phyloP scores from a whole-genome alignment of 2,329 filamentous ascomycete genomes.

The Phialophora verrucosa region DNA sequence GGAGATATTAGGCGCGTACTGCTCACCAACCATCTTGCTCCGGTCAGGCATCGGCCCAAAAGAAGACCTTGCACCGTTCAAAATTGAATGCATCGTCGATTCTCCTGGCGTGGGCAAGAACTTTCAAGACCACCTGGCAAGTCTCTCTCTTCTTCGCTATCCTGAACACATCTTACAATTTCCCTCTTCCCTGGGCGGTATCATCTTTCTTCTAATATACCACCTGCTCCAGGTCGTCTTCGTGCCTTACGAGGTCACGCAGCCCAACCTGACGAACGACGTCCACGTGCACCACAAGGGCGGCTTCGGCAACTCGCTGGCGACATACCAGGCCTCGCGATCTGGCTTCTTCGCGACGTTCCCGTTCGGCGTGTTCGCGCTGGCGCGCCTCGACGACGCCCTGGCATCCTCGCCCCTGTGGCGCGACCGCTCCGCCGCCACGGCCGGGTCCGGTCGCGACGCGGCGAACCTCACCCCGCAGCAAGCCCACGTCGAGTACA shows the following conservation, averaged over 20 bases:
- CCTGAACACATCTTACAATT: background rate
- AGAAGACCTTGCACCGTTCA: conserved; percentile 49
- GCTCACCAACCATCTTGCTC: conserved; percentile 59
- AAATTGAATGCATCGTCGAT: conserved; percentile 52
- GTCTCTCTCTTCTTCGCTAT: background rate
- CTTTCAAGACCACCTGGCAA: conserved; percentile 54
- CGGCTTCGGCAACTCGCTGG: conserved; percentile 56
- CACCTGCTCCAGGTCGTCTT: conserved; percentile 60
- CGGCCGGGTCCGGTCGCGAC: conserved; percentile 46
- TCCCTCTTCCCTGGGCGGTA: conserved; percentile 41
- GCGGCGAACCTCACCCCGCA: conserved; percentile 63
- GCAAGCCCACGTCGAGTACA: conserved; percentile 68
- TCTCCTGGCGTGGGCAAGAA: conserved; percentile 60
- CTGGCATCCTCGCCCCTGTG: conserved; percentile 43
- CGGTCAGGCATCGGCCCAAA: conserved; percentile 59
- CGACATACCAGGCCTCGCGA: conserved; percentile 63
- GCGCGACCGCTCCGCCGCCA: background rate
- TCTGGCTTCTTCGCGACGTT: conserved; percentile 64
- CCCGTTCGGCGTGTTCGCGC: conserved; percentile 67
- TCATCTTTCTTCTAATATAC: conserved; percentile 54
- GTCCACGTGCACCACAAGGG: conserved; percentile 60
- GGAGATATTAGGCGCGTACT: conserved; percentile 49
- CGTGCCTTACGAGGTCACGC: conserved; percentile 58
- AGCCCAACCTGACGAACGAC: conserved; percentile 61
- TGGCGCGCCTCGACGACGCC: conserved; percentile 64